Conservation (phyloP, 2,329 filamentous ascomycete genomes). For the Fusarium sp. region DNA sequence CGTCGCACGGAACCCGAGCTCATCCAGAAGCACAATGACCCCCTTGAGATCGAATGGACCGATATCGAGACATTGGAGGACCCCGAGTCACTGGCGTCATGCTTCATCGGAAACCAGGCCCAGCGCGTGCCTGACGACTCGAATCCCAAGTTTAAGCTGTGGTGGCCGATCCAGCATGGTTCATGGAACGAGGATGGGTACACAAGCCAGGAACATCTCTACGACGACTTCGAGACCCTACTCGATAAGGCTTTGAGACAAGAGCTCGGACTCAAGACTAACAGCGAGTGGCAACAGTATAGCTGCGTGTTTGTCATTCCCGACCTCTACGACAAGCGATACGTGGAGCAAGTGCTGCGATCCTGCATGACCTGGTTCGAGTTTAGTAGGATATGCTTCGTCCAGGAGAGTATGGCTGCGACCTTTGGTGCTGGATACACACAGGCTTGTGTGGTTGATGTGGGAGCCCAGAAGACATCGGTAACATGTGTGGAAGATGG, state of each 20-base stretch:
- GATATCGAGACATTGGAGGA: conserved; percentile 76
- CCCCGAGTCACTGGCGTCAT: conserved; percentile 69
- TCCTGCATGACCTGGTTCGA: conserved; percentile 91
- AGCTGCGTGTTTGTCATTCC: conserved; percentile 98
- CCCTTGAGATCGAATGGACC: conserved; percentile 94
- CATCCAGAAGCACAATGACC: conserved; percentile 95
- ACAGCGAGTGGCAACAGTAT: conserved; percentile 88
- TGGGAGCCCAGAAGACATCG: conserved; percentile 97
- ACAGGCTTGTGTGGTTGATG: conserved; percentile 93
- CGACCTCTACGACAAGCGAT: conserved; percentile 94
- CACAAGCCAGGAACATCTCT: conserved; percentile 79
- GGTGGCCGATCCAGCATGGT: conserved; percentile 90
- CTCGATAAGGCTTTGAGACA: conserved; percentile 86
- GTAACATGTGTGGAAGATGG: conserved; percentile 98
- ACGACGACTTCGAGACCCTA: conserved; percentile 88
- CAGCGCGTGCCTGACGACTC: conserved; percentile 91
- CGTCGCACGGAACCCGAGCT: conserved; percentile 83
- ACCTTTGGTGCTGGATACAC: conserved; percentile 96
- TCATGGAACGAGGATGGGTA: conserved; percentile 95
- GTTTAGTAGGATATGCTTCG: conserved; percentile 90
- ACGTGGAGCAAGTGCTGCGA: conserved; percentile 86
- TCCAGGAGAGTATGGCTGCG: conserved; percentile 94
- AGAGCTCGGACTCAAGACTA: conserved; percentile 83
- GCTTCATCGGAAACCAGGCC: conserved; percentile 85
- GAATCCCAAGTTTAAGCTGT: conserved; percentile 87